Evolutionary conservation across 2,329 filamentous ascomycete species (phyloP).

Genomic region (Fusarium palustre): DNA sequence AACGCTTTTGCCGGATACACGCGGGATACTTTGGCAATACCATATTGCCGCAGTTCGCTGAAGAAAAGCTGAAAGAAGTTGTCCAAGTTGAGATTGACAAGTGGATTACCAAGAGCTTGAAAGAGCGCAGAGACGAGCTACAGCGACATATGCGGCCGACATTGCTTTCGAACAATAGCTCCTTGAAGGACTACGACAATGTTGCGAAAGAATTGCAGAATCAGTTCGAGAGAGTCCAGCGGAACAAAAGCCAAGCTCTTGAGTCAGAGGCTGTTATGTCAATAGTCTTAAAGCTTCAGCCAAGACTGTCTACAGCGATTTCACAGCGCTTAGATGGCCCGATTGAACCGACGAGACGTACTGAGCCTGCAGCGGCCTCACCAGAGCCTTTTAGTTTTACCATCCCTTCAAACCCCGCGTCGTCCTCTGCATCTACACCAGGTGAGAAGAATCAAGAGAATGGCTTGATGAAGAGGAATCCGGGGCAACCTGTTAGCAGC

Average conservation of each 20-base stretch:
- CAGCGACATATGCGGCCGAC: background rate
- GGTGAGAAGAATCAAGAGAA: too few species aligned
- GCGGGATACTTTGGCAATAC: slow-evolving; percentile 1
- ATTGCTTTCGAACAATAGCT: background rate
- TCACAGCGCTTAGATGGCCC: background rate
- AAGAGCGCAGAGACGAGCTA: slow-evolving; percentile 16
- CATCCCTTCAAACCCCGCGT: too few species aligned
- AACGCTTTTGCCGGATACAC: slow-evolving; percentile 16
- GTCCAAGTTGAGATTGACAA: slow-evolving; percentile 1
- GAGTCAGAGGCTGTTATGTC: slow-evolving; percentile 36
- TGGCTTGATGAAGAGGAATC: too few species aligned
- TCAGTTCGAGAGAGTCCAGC: background rate
- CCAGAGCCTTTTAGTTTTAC: background rate
- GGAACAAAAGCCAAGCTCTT: background rate
- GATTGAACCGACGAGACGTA: background rate
- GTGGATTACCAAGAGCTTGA: background rate
- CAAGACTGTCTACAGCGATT: background rate
- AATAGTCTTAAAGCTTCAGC: slow-evolving; percentile 24
- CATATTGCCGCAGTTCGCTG: background rate
- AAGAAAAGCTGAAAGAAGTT: background rate
- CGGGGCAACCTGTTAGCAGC: too few species aligned
- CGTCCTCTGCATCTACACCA: too few species aligned
- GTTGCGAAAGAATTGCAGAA: background rate
- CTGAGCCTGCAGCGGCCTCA: too few species aligned
- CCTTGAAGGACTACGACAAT: background rate